Conservation (phyloP, 345 rosid genomes). For the Salix viminalis region DNA sequence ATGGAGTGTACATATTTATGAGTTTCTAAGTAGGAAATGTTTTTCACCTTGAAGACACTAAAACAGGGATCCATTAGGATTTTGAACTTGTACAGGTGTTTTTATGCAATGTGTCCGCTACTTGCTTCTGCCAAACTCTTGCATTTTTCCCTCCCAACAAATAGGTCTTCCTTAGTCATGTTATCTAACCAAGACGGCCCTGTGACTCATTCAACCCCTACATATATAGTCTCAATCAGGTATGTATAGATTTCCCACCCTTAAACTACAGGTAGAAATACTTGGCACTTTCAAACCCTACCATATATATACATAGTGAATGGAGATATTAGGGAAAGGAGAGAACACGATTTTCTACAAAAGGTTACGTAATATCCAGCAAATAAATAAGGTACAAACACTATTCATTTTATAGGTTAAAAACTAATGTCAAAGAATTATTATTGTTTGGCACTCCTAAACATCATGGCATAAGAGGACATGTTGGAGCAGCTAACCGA, state of each 20-base stretch:
- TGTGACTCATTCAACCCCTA: not conserved
- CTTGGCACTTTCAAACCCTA: not conserved
- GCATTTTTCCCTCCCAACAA: not conserved
- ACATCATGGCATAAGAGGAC: not conserved
- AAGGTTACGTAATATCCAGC: not conserved
- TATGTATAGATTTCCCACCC: too few species aligned
- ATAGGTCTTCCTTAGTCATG: not conserved
- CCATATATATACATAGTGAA: not conserved
- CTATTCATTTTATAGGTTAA: not conserved
- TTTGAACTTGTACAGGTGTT: not conserved
- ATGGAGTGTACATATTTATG: not conserved
- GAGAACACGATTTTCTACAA: not conserved
- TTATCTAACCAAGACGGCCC: not conserved
- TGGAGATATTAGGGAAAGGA: not conserved
- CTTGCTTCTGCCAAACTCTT: not conserved
- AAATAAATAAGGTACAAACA: not conserved
- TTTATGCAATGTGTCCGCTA: not conserved
- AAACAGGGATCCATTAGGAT: not conserved
- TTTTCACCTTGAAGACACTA: not conserved
- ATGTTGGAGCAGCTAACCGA: not conserved
- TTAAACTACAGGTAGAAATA: not conserved
- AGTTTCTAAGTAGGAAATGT: not conserved
- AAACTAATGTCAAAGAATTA: not conserved
- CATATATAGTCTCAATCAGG: not conserved
- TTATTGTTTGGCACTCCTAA: not conserved